Evolutionary conservation across 805 yeast species (phyloP), one percentile per base, ranked within the genome.

Genomic region (Myxozyma nipponensis): DNA sequence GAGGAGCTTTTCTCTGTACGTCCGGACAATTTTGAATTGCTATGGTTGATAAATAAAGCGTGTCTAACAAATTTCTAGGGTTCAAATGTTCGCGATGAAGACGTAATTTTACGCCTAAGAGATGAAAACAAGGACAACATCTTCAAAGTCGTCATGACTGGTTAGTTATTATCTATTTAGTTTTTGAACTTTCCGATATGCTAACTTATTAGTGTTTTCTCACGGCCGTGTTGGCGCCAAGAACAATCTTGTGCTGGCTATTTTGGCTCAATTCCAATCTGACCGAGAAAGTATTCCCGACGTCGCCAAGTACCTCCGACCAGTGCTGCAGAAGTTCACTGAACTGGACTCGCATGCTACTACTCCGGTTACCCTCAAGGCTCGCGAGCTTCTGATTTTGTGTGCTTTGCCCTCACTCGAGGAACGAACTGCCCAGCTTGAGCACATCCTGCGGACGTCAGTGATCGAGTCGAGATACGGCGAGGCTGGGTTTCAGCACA

Each of bases 401-500:
- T 93, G 97, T 68, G 88, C 98, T 26, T 77, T 93, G 72, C 99
- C 99, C 35, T 89, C 98, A 2, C 83, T 89, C 57, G 82, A 86
- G 69, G 99, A 93, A 72, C 83, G 98, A 74, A 84, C 95, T 28
- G 97, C 91, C 69, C 98, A 95, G 74, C 78, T 93, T 66, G 98
- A 95, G 73, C 97, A 91, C 69, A 93, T 93, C 62, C 77, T 93
- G 70, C 82, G 88, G 69, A 81, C 95, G 7, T 83, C 96, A 34
- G 98, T 93, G 43, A 86, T 90, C 62, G 89, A 86, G 62, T 79
- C 95, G 28, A 78, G 83, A 25, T 93, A 90, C 64, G 98, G 98
- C 62, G 95, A 86, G 62, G 77, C 83, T 41, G 85, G 83, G 51
- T 72, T 78, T 35, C 80, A 79, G 59, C 91, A 88, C 66, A 78